Evolutionary conservation across 148 eudicot genomes (phyloP), one percentile per base, ranked within the genome.

Genomic region (Polygonum maritimum): DNA sequence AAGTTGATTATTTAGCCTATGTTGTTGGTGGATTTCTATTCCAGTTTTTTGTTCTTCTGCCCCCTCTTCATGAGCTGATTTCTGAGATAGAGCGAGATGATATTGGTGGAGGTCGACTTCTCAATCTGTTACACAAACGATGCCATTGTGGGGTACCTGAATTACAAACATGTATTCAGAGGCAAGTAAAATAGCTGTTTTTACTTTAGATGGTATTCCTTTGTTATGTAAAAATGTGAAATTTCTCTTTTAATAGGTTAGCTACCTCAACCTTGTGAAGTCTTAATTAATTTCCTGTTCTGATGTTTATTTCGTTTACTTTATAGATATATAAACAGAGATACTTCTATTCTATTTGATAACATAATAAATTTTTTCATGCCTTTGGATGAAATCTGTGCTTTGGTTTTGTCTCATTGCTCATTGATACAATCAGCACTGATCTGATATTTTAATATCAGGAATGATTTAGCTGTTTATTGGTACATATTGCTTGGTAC

Each of bases 81-180:
- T 80, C 88, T 76, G 97, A 95, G 86, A 87, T 95, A 75, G 96
- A 95, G 83, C 91, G 91, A 76, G 96, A 89, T 75, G 83, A 84
- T 81, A 76, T 89, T 54, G 80, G 82, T 57, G 98, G 98, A 77
- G 98, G 97, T 76, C 82, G 84, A 47, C 97, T 95, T 89, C 96
- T 95, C 54, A 88, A 89, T 72, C 86, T 95, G 67, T 81, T 95
- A 82, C 92, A 95, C 75, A 90, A 90, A 70, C 89, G 98, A 83
- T 95, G 94, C 85, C 98, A 92, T 52, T 95, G 98, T 82, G 98
- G 98, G 77, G 96, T 95, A 67, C 98, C 98, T 73, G 98, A 95
- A 86, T 76, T 95, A 77, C 98, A 95, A 81, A 81, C 90, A 52
- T 92, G 98, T 84, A 84, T 95, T 82, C 94, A 92, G 78, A 88